Conservation (phyloP, 2,329 filamentous ascomycete species). For the Aspergillus sp. region DNA sequence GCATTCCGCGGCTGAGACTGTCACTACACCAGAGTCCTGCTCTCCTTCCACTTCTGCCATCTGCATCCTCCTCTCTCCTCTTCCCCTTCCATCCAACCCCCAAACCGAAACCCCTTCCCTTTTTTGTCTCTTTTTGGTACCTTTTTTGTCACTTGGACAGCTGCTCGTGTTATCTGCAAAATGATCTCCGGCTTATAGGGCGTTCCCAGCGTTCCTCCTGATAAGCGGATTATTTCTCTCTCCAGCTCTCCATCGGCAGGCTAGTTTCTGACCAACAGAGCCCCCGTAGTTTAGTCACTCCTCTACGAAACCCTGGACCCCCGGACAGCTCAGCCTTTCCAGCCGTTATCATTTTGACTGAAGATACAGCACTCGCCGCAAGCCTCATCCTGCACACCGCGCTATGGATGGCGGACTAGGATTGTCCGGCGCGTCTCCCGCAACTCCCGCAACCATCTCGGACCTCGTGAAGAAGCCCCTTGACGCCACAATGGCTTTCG, state of each 20-base stretch:
- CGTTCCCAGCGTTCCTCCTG: constrained; percentile 5
- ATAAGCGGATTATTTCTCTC: constrained; percentile 16
- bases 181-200: constrained; percentile 7
- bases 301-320: background rate
- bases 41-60: constrained; percentile 8
- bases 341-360: background rate
- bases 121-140: background rate
- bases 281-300: constrained; percentile 4
- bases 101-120: background rate
- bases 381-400: constrained; percentile 5
- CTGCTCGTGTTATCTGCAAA: constrained; percentile 1
- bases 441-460: constrained; percentile 34
- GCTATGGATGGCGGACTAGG: constrained; percentile 36
- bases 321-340: background rate
- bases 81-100: constrained; percentile 1
- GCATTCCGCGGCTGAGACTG: constrained; percentile 23
- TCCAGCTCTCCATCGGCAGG: background rate
- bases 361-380: constrained; percentile 9
- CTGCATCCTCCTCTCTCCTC: constrained; percentile 3
- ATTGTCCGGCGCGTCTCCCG: constrained; percentile 37
- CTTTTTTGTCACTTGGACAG: background rate
- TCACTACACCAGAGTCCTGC: constrained; percentile 10
- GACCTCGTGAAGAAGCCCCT: constrained; percentile 31
- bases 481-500: constrained; percentile 39
- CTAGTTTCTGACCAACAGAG: constrained; percentile 10